These are phyloP conservation scores for Pseudogymnoascus sp. DNA, from an alignment of 2,329 filamentous ascomycete genomes.

Conservation along the genomic window DNA sequence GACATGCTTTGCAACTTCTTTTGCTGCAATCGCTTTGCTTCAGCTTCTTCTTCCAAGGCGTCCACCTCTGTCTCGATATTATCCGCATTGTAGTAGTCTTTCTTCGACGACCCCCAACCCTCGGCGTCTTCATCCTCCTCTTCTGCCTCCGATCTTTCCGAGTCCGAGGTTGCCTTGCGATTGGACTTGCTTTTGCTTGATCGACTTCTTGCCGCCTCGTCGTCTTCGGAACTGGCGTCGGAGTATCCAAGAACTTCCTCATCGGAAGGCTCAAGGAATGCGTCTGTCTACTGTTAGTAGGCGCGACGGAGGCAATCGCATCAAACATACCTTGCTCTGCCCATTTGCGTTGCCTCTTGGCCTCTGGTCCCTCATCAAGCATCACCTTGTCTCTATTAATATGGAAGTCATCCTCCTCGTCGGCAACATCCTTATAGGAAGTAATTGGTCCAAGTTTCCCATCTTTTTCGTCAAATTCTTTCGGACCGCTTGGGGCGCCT, in stretches of 20 bases:
- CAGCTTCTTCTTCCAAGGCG: constrained; percentile 84
- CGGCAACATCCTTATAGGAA: constrained; percentile 75
- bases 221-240: constrained; percentile 33
- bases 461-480: constrained; percentile 46
- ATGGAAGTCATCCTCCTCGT: constrained; percentile 92
- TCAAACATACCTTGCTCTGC: constrained; percentile 52
- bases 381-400: constrained; percentile 77
- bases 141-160: constrained; percentile 48
- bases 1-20: constrained; percentile 86
- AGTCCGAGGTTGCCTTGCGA: constrained; percentile 48
- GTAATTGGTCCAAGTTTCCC: constrained; percentile 52
- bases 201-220: constrained; percentile 23
- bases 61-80: constrained; percentile 53
- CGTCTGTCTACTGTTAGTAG: constrained; percentile 30
- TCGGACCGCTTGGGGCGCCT: constrained; percentile 40
- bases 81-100: constrained; percentile 91
- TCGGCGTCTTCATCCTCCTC: constrained; percentile 49
- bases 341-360: constrained; percentile 65
- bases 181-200: constrained; percentile 34
- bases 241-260: constrained; percentile 50
- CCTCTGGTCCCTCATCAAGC: constrained; percentile 70
- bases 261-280: constrained; percentile 50
- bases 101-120: constrained; percentile 80
- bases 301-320: constrained; percentile 6
- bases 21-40: constrained; percentile 79